Percentiles rank a stretch among this genome's conserved stretches.
phyloP scores from a whole-genome alignment of 192 early-diverging fungal species.

The Gryganskiella cystojenkinii region DNA sequence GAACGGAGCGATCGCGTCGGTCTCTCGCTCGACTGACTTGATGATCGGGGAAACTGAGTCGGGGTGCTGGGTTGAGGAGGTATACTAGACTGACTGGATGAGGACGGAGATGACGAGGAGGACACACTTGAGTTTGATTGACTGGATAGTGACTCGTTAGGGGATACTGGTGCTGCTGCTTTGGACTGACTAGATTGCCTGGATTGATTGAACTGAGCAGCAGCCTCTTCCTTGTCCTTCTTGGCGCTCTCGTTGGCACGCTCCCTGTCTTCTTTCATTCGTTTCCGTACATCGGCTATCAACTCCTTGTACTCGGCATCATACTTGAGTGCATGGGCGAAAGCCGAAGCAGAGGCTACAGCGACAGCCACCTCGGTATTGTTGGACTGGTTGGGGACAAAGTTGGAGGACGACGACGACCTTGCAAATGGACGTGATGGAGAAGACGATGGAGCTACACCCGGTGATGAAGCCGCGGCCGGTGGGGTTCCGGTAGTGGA shows the following conservation, averaged over 20 bases:
- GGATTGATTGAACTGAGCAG: neutral
- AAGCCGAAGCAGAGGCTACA: conserved; percentile 14
- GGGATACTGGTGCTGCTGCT: neutral
- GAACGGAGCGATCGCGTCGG: too few species aligned
- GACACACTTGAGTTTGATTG: neutral
- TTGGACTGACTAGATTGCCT: neutral
- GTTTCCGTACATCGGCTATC: conserved; percentile 27
- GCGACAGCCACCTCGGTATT: conserved; percentile 16
- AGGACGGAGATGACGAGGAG: too few species aligned
- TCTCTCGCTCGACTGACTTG: too few species aligned
- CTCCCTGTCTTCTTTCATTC: conserved; percentile 8
- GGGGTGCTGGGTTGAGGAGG: too few species aligned
- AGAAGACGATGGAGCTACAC: neutral
- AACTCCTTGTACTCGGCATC: conserved; percentile 33
- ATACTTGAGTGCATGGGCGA: conserved; percentile 34
- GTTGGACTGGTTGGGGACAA: conserved; percentile 31
- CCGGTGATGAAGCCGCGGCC: neutral
- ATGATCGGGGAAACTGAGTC: too few species aligned
- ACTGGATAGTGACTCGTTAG: neutral
- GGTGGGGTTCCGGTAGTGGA: too few species aligned
- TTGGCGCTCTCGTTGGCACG: neutral
- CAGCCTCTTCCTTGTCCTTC: conserved; percentile 21
- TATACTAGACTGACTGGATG: too few species aligned
- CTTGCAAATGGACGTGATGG: neutral
- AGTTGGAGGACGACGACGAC: neutral